Conservation (phyloP, 179 eudicot species). For the Silene vulgaris region DNA sequence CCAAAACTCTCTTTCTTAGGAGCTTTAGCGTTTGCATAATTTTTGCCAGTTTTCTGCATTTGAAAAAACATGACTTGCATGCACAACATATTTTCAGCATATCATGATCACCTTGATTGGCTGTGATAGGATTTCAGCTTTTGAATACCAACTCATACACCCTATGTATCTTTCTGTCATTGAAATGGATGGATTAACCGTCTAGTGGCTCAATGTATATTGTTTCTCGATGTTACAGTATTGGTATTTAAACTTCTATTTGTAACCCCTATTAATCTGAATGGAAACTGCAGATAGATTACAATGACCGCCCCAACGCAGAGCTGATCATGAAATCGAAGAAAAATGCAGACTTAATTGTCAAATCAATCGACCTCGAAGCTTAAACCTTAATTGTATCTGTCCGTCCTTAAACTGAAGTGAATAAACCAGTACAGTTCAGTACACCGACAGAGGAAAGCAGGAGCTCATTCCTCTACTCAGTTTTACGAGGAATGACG, state of each 20-base stretch:
- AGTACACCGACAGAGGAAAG: neutral
- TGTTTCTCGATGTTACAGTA: too few relatives aligned
- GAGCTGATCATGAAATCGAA: constrained; percentile 80
- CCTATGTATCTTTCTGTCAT: too few relatives aligned
- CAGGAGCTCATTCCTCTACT: neutral
- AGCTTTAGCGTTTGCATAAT: too few relatives aligned
- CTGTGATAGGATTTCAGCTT: too few relatives aligned
- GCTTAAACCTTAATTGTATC: constrained; percentile 20
- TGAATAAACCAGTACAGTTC: neutral
- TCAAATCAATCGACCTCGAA: constrained; percentile 54
- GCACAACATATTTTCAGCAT: too few relatives aligned
- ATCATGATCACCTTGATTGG: too few relatives aligned
- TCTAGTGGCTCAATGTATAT: too few relatives aligned
- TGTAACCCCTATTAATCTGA: neutral
- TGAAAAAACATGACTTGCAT: too few relatives aligned
- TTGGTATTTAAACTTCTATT: neutral
- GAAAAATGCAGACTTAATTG: constrained; percentile 75
- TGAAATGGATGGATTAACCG: too few relatives aligned
- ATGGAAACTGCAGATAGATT: constrained; percentile 55
- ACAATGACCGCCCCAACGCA: constrained; percentile 91
- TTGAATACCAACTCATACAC: too few relatives aligned
- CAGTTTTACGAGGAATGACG: neutral
- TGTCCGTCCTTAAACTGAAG: neutral
- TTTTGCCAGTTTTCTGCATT: too few relatives aligned
- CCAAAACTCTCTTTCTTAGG: too few relatives aligned